Conservation (phyloP, 1,139 yeast species). For the Blastobotrys petasosporus region DNA sequence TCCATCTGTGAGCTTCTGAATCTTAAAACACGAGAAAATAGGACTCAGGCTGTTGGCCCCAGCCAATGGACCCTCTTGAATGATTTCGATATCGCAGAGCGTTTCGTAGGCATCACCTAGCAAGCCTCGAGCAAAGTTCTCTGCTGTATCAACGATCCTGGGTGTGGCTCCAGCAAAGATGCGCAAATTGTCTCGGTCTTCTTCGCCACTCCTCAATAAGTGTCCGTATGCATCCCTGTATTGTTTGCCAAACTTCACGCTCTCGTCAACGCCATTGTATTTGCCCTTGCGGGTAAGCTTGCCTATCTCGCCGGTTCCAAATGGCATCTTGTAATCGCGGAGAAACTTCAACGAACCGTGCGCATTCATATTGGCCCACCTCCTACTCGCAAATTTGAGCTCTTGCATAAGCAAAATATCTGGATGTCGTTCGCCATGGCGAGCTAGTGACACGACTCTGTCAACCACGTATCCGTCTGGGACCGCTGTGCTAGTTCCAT, state of each 20-base stretch:
- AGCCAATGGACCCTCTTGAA: slow-evolving; percentile 7
- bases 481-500: slow-evolving; percentile 33
- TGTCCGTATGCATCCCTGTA: slow-evolving; percentile 12
- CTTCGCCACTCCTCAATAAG: slow-evolving; percentile 3
- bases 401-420: slow-evolving; percentile 7
- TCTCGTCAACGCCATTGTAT: slow-evolving; percentile 15
- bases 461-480: slow-evolving; percentile 14
- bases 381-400: slow-evolving; percentile 2
- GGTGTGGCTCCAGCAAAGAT: slow-evolving; percentile 16
- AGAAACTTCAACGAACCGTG: slow-evolving; percentile 18
- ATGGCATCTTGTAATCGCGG: slow-evolving; percentile 13
- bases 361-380: too few relatives aligned
- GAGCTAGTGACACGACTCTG: slow-evolving; percentile 18
- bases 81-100: slow-evolving; percentile 1
- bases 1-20: slow-evolving; percentile 4
- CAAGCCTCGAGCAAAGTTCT: slow-evolving; percentile 15
- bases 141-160: slow-evolving; percentile 18
- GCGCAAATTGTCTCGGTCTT: slow-evolving; percentile 5
- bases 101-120: slow-evolving; percentile 8
- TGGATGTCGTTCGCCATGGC: slow-evolving; percentile 22
- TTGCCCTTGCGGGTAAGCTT: slow-evolving; percentile 17
- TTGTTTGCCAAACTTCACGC: slow-evolving; percentile 12
- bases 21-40: slow-evolving; percentile 7
- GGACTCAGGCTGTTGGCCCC: slow-evolving; percentile 15
- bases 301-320: slow-evolving; percentile 12